Evolutionary conservation across 176 grass and related monocot species (phyloP), one percentile per base, ranked within the genome.

Genomic region (Microstegium vimineum): DNA sequence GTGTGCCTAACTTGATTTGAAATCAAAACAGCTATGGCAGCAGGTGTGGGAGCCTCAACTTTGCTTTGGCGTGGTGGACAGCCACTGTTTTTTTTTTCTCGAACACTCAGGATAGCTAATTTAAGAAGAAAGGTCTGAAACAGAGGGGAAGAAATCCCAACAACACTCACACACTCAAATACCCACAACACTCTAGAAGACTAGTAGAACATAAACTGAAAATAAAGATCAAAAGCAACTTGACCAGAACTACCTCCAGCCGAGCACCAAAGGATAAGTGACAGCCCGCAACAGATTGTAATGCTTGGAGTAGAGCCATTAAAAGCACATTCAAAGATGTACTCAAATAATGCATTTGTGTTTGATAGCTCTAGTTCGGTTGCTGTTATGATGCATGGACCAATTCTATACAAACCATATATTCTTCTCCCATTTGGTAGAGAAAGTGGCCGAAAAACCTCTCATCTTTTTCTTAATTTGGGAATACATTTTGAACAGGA

Each of bases 401-500:
- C 59, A 76, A 49, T 89, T 82, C 33, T 73, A 43, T 71, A 63
- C 1, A 40, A 77, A 80, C 30, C 17, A 41, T 54, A 57, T 81
- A 62, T 69, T 67, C 26, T 67, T 72, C 34, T 78, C 74, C 15
- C 31, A 36, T 85, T 56, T 89, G 22, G 32, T 71, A 75, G 6
- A 23, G 15, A 11, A 76, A 75, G 40, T 70, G 31, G 22, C 61
- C 20, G 63, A 27, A 41, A 79, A 81, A 41, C 62, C 45, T 43
- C 6, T 25, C 56, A 28, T 27, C 42, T 41, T 62, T 72, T 54
- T 15, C 42, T 69, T 89, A 75, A 75, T 61, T 16, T 23, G 25
- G 77, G 45, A 73, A 67, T 69, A 74, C 54, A 33, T 67, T 87
- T 83, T 81, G 41, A 49, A 69, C 88, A 98, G 95, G 90, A 83